A percentile compares a stretch with the other conserved stretches of the same genome.
These are phyloP conservation scores for Noccaea caerulescens DNA, from an alignment of 345 rosid species.

Conservation along the genomic window DNA sequence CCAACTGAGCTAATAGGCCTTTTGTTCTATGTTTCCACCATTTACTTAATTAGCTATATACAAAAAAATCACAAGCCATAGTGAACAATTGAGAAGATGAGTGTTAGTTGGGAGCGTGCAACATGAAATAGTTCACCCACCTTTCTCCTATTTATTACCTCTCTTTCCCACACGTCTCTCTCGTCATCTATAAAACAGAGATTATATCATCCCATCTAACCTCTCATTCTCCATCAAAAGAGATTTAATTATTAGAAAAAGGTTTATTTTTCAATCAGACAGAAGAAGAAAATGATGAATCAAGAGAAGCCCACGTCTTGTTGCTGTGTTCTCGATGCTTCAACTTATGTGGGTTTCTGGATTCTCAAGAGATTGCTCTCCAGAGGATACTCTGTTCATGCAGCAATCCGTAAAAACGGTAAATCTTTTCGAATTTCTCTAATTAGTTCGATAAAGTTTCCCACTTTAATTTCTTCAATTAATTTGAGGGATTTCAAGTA, in stretches of 20 bases:
- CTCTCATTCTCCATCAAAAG: background rate
- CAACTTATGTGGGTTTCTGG: conserved; percentile 90
- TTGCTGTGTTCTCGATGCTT: conserved; percentile 83
- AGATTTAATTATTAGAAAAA: too few species aligned
- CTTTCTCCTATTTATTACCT: conserved; percentile 46
- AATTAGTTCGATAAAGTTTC: background rate
- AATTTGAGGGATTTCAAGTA: background rate
- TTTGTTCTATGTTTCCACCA: too few species aligned
- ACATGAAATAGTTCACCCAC: conserved; percentile 65
- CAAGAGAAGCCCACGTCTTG: conserved; percentile 54
- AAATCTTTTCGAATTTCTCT: background rate
- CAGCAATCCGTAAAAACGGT: conserved; percentile 68
- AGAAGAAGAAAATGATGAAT: conserved; percentile 36
- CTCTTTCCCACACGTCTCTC: conserved; percentile 31
- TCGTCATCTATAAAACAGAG: conserved; percentile 15
- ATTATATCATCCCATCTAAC: background rate
- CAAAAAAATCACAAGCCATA: too few species aligned
- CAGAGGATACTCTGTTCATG: conserved; percentile 75
- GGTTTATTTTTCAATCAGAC: background rate
- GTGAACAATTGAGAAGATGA: conserved; percentile 9
- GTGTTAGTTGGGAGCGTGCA: conserved; percentile 62
- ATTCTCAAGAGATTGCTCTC: conserved; percentile 65
- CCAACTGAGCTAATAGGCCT: conserved; percentile 48
- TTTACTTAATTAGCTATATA: too few species aligned
- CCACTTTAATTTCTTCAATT: background rate